Conservation (phyloP, 306 rosid species). For the Amphicarpaea edgeworthii region DNA sequence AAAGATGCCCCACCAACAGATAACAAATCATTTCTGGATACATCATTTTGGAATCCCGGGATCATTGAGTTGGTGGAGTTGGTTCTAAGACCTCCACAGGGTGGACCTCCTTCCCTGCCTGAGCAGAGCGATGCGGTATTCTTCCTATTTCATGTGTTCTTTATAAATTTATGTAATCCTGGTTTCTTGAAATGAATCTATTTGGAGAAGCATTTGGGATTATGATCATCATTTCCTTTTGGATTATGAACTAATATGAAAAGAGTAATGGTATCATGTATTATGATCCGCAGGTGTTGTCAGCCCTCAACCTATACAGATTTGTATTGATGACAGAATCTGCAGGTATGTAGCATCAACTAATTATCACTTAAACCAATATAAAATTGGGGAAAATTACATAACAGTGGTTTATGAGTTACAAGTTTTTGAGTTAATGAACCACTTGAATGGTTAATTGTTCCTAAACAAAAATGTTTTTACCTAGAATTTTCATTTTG, state of each 20-base stretch:
- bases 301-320: conserved; percentile 92
- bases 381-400: background rate
- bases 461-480: conserved; percentile 4
- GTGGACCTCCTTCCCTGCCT: conserved; percentile 93
- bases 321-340: conserved; percentile 80
- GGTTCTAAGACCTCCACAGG: conserved; percentile 77
- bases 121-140: conserved; percentile 86
- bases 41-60: conserved; percentile 64
- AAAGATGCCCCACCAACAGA: conserved; percentile 42
- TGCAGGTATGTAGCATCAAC: conserved; percentile 59
- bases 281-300: conserved; percentile 64
- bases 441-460: conserved; percentile 4
- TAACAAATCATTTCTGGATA: conserved; percentile 13
- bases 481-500: background rate
- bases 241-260: conserved; percentile 14
- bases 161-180: background rate
- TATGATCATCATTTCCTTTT: conserved; percentile 36
- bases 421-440: background rate
- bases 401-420: background rate
- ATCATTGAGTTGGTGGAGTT: conserved; percentile 76
- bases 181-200: conserved; percentile 35
- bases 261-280: background rate
- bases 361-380: conserved; percentile 3
- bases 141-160: conserved; percentile 35
- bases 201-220: conserved; percentile 20